phyloP scores from a whole-genome alignment of 83 land plant genomes.

The Thuja plicata region DNA sequence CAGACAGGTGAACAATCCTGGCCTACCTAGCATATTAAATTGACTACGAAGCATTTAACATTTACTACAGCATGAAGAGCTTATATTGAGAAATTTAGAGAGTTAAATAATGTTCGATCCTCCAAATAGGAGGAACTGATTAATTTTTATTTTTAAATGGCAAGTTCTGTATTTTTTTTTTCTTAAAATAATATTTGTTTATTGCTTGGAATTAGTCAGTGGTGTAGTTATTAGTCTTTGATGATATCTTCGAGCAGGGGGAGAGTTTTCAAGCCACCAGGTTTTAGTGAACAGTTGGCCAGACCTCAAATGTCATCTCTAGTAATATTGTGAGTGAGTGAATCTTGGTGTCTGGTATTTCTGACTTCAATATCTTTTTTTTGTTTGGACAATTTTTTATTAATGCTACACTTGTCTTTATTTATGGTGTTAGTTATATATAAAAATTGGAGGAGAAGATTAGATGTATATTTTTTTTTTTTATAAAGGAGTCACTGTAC shows the following conservation, averaged over 20 bases:
- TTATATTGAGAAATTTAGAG: background rate
- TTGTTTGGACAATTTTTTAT: background rate
- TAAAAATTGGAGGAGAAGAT: background rate
- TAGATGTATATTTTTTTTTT: background rate
- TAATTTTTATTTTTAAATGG: background rate
- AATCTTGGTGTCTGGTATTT: background rate
- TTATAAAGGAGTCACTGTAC: too few species aligned
- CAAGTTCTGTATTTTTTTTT: background rate
- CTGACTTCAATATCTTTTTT: background rate
- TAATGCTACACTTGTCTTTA: background rate
- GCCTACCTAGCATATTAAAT: background rate
- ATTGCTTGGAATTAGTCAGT: background rate
- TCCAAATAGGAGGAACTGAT: background rate
- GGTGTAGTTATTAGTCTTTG: background rate
- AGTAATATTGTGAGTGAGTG: too few species aligned
- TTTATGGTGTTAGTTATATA: background rate
- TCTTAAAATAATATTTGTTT: background rate
- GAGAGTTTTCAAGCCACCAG: background rate
- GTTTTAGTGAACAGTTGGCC: background rate
- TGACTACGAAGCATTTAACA: background rate
- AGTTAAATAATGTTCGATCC: background rate
- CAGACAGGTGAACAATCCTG: background rate
- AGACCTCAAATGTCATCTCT: background rate
- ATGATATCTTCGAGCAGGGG: background rate
- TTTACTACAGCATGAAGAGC: background rate